These are phyloP conservation scores for Vitis hybrid DNA, from an alignment of 177 flowering plant genomes.

Conservation along the genomic window DNA sequence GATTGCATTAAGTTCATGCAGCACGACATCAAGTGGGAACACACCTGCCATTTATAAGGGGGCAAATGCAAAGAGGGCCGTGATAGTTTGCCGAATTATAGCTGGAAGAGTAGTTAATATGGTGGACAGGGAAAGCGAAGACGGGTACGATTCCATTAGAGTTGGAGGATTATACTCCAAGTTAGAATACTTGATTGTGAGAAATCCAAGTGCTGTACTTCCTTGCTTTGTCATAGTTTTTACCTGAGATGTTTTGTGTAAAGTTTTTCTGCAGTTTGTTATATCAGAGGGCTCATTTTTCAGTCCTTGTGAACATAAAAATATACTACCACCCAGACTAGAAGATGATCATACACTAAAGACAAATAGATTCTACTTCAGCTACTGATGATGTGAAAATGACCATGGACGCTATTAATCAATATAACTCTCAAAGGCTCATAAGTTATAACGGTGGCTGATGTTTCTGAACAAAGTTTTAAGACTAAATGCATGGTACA, in stretches of 20 bases:
- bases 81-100: constrained; percentile 50
- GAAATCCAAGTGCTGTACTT: constrained; percentile 43
- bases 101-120: constrained; percentile 36
- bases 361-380: constrained; percentile 1
- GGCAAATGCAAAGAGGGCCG: constrained; percentile 34
- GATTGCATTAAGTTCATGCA: constrained; percentile 25
- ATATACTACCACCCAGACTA: too few species aligned
- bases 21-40: constrained; percentile 13
- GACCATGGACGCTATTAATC: too few species aligned
- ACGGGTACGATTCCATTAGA: constrained; percentile 31
- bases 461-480: too few species aligned
- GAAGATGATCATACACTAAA: too few species aligned
- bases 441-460: too few species aligned
- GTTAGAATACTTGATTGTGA: constrained; percentile 25
- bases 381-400: too few species aligned
- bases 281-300: background rate
- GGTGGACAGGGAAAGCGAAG: constrained; percentile 20
- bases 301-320: background rate
- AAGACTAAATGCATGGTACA: too few species aligned
- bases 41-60: constrained; percentile 4
- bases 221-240: constrained; percentile 56
- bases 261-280: background rate
- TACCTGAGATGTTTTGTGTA: constrained; percentile 13
- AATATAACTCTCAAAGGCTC: too few species aligned
- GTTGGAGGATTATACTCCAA: constrained; percentile 11